These are phyloP conservation scores for Sporothrix humicola DNA, from an alignment of 2,329 filamentous ascomycete genomes.

Conservation along the genomic window DNA sequence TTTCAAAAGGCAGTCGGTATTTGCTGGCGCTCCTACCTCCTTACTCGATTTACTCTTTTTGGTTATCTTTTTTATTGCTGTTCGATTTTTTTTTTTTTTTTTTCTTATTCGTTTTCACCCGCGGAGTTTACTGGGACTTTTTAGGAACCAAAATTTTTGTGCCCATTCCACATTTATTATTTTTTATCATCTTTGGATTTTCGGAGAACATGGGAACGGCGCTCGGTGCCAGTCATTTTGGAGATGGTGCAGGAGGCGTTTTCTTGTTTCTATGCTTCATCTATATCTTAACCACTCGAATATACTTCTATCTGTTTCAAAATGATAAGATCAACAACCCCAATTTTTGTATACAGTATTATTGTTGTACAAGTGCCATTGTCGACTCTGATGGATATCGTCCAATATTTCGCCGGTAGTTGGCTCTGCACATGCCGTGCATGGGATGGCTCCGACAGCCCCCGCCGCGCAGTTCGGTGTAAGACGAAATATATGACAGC, in stretches of 20 bases:
- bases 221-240: conserved; percentile 28
- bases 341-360: no score
- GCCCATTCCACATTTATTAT: not conserved
- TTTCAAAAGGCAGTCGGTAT: not conserved
- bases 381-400: not conserved
- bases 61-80: not conserved
- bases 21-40: not conserved
- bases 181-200: not conserved
- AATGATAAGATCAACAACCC: no score
- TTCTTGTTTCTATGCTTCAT: not conserved
- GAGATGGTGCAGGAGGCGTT: conserved; percentile 25
- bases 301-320: not conserved
- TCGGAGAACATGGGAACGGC: conserved; percentile 2
- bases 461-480: conserved; percentile 2
- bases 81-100: not conserved
- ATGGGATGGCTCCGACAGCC: not conserved
- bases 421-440: not conserved
- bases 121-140: conserved; percentile 8
- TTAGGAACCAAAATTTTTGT: not conserved
- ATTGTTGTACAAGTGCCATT: no score
- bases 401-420: not conserved
- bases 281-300: not conserved
- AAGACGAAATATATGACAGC: not conserved
- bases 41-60: not conserved
- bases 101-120: not conserved